Evolutionary conservation across 2,329 filamentous ascomycete species (phyloP), one percentile per base, ranked within the genome.

Genomic region (Parasarocladium wereldwijsianum): DNA sequence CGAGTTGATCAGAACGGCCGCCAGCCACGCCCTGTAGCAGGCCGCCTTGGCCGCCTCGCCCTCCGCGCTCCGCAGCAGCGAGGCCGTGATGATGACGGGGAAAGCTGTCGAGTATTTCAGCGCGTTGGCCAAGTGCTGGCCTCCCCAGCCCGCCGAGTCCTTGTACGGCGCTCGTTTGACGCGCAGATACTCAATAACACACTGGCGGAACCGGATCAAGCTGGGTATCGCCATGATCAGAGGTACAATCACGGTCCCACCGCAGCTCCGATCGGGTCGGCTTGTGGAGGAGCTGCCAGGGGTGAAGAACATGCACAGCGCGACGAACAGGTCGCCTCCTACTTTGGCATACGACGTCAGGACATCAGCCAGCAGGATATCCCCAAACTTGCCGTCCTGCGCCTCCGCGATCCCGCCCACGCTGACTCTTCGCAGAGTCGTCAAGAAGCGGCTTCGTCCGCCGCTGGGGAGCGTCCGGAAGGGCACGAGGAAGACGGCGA

Each of bases 341-440:
- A 94, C 80, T 52, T 92, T 93, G 37, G 87, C 78, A 51, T 96
- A 98, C 45, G 82, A 92, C 24, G 90, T 98, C 42, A 96, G 58
- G 32, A 85, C 87, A 65, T 98, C 90, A 19, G 90, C 86, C 12
- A 98, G 70, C 34, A 98, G 58, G 31, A 96, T 79, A 49, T 98
- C 90, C 33, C 84, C 87, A 45, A 96, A 96, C 48, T 93, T 93
- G 32, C 87, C 85, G 52, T 94, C 81, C 41, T 81, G 71, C 1
- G 81, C 63, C 52, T 87, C 77, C 10, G 90, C 87, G 15, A 98
- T 66, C 0, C 87, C 86, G 15, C 90, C 90, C 24, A 94, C 59
- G 42, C 71, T 72, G 36, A 96, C 74, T 33, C 90, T 77, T 36
- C 73, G 73, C 25, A 96, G 59, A 0, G 75, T 87, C 8, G 69